phyloP scores from a whole-genome alignment of 495 filamentous ascomycete genomes.

The Neurospora sublineolata region DNA sequence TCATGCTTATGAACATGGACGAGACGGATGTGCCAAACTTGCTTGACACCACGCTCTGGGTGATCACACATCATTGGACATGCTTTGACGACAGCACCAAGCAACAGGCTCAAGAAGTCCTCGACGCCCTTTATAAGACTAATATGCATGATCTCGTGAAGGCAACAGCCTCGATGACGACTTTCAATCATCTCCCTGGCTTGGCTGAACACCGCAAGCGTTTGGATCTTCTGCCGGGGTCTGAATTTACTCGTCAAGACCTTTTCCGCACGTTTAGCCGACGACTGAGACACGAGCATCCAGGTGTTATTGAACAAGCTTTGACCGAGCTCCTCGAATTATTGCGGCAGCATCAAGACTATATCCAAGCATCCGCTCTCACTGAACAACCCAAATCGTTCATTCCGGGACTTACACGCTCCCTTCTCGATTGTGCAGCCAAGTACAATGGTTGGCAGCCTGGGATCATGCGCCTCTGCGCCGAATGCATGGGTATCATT shows the following conservation, averaged over 20 bases:
- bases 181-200: constrained; percentile 57
- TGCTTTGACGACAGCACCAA: constrained; percentile 50
- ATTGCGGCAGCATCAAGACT: constrained; percentile 60
- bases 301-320: constrained; percentile 67
- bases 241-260: constrained; percentile 10
- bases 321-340: constrained; percentile 64
- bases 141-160: constrained; percentile 48
- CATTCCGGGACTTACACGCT: constrained; percentile 56
- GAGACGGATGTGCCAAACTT: constrained; percentile 68
- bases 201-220: constrained; percentile 52
- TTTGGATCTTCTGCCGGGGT: constrained; percentile 48
- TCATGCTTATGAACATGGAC: constrained; percentile 59
- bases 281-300: constrained; percentile 71
- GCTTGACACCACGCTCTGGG: constrained; percentile 77
- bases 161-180: constrained; percentile 62
- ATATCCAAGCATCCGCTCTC: constrained; percentile 69
- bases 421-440: constrained; percentile 71
- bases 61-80: constrained; percentile 71
- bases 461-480: constrained; percentile 59
- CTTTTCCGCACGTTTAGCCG: constrained; percentile 53
- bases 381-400: constrained; percentile 76
- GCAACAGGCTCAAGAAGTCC: constrained; percentile 43
- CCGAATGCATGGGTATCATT: constrained; percentile 71
- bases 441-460: constrained; percentile 59
- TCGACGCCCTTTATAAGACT: constrained; percentile 53